Base-by-base conservation (phyloP, 805 yeast genomes). In the Middelhovenomyces tepae region DNA sequence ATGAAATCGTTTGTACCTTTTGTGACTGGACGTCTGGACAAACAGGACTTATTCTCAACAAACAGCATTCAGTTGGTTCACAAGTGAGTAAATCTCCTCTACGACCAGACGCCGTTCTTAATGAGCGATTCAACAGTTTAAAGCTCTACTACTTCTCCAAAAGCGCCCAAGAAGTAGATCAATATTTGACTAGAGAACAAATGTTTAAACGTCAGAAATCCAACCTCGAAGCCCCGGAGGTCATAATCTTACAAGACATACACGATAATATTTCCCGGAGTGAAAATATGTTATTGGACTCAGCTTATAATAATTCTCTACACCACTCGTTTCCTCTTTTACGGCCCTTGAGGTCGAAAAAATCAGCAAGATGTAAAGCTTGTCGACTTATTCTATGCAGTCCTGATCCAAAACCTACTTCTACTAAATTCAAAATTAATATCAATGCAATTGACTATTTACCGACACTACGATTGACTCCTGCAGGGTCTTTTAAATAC, bases 331-430 rank as follows among this genome's bases (percentile, higher is more conserved):
- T 40, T 6, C 64, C 63, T 1, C n/a, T 26, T 8, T 44, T 50
- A 2, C 42, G 39, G 3, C 42, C 36, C 4, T 44, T 59, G 14
- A 43, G 55, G 5, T 46, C 56, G 4, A 48, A 55, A 25, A 37
- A 37, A 13, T 23, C 48, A 5, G 48, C 47, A 28, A 31, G 40
- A 16, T 59, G 65, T 40, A 39, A 43, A 11, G 54, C 47, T 5
- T 59, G 64, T 35, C 43, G 53, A 10, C 42, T 44, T n/a, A 27
- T 45, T n/a, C 46, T 58, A 11, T 49, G 48, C 4, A 43, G 48
- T n/a, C 65, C 64, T 0, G 57, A 47, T 7, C 39, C 45, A 7
- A 38, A 37, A 27, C 47, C 56, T 2, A 18, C 43, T 2, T 34
- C 47, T 8, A 31, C 44, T 9, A 38, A 32, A 33, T 51, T 39